phyloP scores from a whole-genome alignment of 257 asterid genomes.

The Forsythia viridissima region DNA sequence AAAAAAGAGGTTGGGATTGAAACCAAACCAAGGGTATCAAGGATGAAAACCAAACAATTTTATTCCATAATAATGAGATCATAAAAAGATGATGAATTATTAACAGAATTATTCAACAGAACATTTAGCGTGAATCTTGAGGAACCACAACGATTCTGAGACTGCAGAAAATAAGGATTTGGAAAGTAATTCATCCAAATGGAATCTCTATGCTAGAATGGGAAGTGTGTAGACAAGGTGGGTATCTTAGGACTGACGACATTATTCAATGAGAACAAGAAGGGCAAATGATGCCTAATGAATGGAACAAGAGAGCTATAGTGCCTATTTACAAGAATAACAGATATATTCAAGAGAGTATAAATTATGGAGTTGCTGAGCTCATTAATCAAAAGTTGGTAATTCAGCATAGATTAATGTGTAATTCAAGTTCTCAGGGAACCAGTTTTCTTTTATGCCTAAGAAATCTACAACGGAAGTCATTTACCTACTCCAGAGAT shows the following conservation, averaged over 20 bases:
- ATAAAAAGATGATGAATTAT: neutral
- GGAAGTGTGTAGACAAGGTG: neutral
- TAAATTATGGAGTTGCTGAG: neutral
- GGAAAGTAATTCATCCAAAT: neutral
- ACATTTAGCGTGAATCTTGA: no score
- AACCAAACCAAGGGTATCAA: neutral
- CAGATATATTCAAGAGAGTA: neutral
- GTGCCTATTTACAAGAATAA: neutral
- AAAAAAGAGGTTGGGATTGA: neutral
- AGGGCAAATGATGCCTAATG: neutral
- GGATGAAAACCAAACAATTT: neutral
- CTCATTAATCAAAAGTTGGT: neutral
- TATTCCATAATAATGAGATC: neutral
- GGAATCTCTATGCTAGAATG: neutral
- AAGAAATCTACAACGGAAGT: neutral
- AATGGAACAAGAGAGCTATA: neutral
- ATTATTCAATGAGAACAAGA: neutral
- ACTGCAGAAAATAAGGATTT: no score
- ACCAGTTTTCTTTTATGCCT: neutral
- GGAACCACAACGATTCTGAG: no score
- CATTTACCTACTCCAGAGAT: neutral
- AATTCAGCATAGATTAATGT: neutral
- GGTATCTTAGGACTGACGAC: no score
- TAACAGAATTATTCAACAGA: no score
- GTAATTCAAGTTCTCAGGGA: neutral